Percentiles rank a stretch among this genome's conserved stretches.
Conservation (phyloP, 2,329 filamentous ascomycete species). For the Botryotinia convoluta region DNA sequence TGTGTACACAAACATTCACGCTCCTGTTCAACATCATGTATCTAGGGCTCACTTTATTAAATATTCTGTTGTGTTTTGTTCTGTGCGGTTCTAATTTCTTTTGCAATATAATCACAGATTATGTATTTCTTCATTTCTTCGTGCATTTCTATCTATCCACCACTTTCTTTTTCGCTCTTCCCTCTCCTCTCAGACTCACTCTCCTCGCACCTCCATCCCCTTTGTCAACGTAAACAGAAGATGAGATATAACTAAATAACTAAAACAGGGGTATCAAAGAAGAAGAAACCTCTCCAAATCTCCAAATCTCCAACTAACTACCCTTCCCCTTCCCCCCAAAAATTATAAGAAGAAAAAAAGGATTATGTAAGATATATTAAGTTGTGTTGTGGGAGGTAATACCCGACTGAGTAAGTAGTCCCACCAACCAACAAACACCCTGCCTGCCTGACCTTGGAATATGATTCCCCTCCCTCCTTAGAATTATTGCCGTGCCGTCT, state of each 20-base stretch:
- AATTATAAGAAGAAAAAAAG: slow-evolving; percentile 1
- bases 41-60: not conserved
- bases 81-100: not conserved
- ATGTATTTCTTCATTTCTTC: not conserved
- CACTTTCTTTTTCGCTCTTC: not conserved
- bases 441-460: not conserved
- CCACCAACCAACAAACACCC: not conserved
- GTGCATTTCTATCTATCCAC: not conserved
- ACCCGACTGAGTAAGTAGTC: not conserved
- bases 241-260: not conserved
- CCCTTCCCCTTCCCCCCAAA: not conserved
- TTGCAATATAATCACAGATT: not conserved
- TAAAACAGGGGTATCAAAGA: slow-evolving; percentile 14
- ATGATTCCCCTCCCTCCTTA: not conserved
- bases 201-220: not conserved
- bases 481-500: slow-evolving; percentile 1
- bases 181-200: not conserved
- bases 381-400: not conserved
- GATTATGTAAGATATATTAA: slow-evolving; percentile 4
- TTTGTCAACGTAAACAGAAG: not conserved
- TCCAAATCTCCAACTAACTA: not conserved
- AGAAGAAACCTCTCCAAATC: not conserved
- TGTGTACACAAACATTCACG: not conserved
- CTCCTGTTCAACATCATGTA: not conserved
- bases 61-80: not conserved